Evolutionary conservation across 192 early-diverging fungal species (phyloP).

Genomic region (Podila clonocystis): DNA sequence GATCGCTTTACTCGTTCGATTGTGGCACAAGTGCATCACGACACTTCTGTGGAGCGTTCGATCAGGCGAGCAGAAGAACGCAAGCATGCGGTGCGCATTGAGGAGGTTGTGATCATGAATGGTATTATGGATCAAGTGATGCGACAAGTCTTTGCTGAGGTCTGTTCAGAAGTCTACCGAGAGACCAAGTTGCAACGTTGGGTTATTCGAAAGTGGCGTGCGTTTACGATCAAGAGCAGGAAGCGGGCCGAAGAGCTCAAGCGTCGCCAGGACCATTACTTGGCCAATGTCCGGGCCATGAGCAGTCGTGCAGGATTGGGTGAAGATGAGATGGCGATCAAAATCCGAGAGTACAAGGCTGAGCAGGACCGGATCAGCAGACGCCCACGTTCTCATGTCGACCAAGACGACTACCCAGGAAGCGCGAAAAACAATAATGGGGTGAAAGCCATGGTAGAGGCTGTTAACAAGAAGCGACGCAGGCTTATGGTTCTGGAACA

Average conservation of each 20-base stretch:
- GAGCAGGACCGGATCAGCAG: conserved; percentile 13
- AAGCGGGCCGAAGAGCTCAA: conserved; percentile 28
- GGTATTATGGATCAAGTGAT: conserved; percentile 10
- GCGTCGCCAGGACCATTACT: conserved; percentile 28
- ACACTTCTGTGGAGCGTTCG: conserved; percentile 20
- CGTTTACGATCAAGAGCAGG: conserved; percentile 11
- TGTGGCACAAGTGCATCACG: conserved; percentile 20
- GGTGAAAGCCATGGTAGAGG: conserved; percentile 25
- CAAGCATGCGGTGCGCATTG: conserved; percentile 7
- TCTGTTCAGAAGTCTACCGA: conserved; percentile 25
- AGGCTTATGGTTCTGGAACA: conserved; percentile 26
- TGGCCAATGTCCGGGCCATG: conserved; percentile 35
- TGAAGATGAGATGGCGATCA: conserved; percentile 11
- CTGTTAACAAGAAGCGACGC: conserved; percentile 26
- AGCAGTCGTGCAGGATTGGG: conserved; percentile 27
- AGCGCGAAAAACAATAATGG: background rate
- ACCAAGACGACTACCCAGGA: background rate
- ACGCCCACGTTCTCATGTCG: background rate
- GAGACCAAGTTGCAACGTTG: conserved; percentile 12
- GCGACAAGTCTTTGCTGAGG: background rate
- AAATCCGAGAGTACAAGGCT: conserved; percentile 20
- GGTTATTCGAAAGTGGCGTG: conserved; percentile 14
- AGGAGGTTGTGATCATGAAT: conserved; percentile 1
- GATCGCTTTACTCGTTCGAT: conserved; percentile 22
- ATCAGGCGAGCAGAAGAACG: conserved; percentile 17